phyloP scores from a whole-genome alignment of 306 rosid species.

The Calophaca sinica region DNA sequence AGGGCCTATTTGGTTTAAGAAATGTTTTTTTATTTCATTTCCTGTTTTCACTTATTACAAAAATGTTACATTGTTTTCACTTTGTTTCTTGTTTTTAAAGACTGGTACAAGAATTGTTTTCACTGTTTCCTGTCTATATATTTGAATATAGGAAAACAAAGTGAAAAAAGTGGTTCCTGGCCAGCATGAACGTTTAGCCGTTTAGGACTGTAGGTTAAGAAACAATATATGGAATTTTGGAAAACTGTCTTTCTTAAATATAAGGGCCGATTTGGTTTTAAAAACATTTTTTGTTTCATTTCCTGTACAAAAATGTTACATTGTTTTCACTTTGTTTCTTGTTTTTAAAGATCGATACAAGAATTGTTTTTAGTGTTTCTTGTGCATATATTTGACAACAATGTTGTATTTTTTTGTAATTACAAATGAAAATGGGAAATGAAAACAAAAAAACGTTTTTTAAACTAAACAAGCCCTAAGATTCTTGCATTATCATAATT shows the following conservation, averaged over 20 bases:
- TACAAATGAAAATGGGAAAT: background rate
- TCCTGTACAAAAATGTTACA: background rate
- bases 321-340: background rate
- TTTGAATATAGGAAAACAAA: no score
- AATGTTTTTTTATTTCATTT: background rate
- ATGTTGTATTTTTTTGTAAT: no score
- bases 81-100: background rate
- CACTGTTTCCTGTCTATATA: background rate
- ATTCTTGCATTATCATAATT: no score
- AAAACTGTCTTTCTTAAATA: no score
- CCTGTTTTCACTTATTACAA: background rate
- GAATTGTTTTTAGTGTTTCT: background rate
- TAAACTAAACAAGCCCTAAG: no score
- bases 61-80: background rate
- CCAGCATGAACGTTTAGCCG: no score
- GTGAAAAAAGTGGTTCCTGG: no score
- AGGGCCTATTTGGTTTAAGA: background rate
- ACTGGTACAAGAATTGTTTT: background rate
- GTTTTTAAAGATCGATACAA: background rate
- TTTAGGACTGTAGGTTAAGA: no score
- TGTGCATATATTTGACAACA: background rate
- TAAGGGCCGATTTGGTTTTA: slow-evolving; percentile 1
- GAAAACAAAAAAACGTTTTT: background rate
- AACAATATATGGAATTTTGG: no score
- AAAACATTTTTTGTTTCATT: background rate